Conservation (phyloP, 805 yeast genomes). For the Scheffersomyces stipitis region DNA sequence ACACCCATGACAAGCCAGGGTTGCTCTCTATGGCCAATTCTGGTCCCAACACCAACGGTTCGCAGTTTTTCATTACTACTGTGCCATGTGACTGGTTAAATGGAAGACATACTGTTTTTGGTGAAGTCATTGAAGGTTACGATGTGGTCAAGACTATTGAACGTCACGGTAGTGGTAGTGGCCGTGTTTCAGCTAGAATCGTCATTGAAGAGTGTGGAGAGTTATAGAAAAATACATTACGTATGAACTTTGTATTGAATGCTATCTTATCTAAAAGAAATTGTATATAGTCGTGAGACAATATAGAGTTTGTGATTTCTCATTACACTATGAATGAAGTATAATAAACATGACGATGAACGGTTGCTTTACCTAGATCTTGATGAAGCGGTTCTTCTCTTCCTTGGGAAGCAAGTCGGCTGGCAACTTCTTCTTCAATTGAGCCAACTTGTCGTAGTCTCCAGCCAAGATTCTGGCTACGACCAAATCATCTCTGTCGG, state of each 20-base stretch:
- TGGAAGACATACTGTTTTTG: slow-evolving; percentile 26
- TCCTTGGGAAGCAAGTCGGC: slow-evolving; percentile 37
- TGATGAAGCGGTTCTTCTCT: slow-evolving; percentile 31
- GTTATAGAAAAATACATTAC: slow-evolving; percentile 6
- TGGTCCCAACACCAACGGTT: slow-evolving; percentile 91
- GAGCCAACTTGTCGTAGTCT: slow-evolving; percentile 72
- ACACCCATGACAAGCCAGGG: slow-evolving; percentile 78
- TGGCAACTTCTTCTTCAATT: slow-evolving; percentile 52
- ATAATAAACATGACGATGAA: too few relatives aligned
- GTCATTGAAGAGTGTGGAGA: slow-evolving; percentile 30
- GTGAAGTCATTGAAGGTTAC: slow-evolving; percentile 25
- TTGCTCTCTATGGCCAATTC: slow-evolving; percentile 89
- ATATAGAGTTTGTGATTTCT: too few relatives aligned
- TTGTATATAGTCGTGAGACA: too few relatives aligned
- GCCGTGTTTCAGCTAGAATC: slow-evolving; percentile 15
- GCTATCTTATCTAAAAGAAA: too few relatives aligned
- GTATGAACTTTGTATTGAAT: too few relatives aligned
- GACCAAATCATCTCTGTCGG: slow-evolving; percentile 71
- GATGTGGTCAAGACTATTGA: slow-evolving; percentile 26
- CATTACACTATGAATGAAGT: too few relatives aligned
- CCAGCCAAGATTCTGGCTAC: slow-evolving; percentile 81
- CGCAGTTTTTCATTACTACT: slow-evolving; percentile 87
- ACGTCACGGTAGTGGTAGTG: slow-evolving; percentile 21
- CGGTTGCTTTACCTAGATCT: too few relatives aligned
- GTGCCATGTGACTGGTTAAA: slow-evolving; percentile 37